A percentile compares a stretch with the other conserved stretches of the same genome.
phyloP scores from a whole-genome alignment of 345 rosid genomes.

The Corchorus olitorius region DNA sequence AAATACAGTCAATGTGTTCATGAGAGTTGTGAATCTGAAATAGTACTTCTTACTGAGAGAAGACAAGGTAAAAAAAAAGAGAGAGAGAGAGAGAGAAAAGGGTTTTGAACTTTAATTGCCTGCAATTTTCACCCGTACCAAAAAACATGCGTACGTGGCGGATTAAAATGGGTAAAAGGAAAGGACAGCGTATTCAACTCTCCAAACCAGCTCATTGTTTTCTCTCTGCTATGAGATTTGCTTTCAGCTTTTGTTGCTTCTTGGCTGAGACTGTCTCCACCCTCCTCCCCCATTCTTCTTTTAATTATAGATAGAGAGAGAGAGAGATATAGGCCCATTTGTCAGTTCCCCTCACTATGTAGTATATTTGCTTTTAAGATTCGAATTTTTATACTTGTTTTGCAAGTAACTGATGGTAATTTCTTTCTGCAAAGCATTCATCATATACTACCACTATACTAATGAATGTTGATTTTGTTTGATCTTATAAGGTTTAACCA shows the following conservation, averaged over 20 bases:
- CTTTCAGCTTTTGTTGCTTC: neutral
- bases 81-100: no score
- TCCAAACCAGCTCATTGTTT: neutral
- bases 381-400: neutral
- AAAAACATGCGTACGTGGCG: neutral
- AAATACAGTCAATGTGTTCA: neutral
- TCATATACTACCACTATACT: no score
- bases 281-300: neutral
- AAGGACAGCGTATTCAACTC: constrained; percentile 6
- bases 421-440: no score
- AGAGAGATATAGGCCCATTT: neutral
- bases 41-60: neutral
- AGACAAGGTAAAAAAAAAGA: no score
- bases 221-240: neutral
- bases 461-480: no score
- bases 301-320: no score
- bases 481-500: no score
- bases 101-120: neutral
- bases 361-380: neutral
- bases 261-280: neutral
- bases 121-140: neutral
- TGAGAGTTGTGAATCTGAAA: neutral
- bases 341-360: neutral
- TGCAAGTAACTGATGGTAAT: neutral
- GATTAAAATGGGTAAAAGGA: neutral